A percentile compares a stretch with the other conserved stretches of the same genome.
Evolutionary conservation across 768 basidiomycete species (phyloP).

Genomic region (Leucosporidium creatinivorum): DNA sequence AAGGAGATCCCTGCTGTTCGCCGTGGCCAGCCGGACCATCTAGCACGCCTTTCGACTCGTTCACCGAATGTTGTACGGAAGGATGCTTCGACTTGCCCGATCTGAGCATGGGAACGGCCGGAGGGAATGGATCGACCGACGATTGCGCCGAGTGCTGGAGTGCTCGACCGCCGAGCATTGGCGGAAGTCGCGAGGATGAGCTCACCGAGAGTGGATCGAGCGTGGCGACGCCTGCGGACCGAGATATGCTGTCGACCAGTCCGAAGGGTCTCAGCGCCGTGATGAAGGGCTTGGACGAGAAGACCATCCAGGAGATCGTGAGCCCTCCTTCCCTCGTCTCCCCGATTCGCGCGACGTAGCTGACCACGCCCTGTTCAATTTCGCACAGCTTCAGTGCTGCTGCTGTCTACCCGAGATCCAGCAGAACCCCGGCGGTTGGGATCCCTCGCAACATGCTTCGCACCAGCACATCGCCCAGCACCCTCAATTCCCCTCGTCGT

Average conservation of each 20-base stretch:
- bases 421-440: conserved; percentile 3
- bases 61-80: conserved; percentile 13
- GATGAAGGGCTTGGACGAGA: conserved; percentile 19
- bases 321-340: background rate
- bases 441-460: conserved; percentile 11
- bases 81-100: conserved; percentile 13
- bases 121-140: background rate
- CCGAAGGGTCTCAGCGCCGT: background rate
- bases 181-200: background rate
- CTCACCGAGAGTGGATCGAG: conserved; percentile 3
- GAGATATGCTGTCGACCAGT: background rate
- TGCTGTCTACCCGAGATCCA: conserved; percentile 18
- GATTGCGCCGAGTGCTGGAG: conserved; percentile 9
- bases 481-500: conserved; percentile 15
- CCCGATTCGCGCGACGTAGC: no score
- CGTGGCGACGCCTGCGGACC: background rate
- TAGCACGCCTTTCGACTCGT: conserved; percentile 3
- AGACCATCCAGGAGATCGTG: conserved; percentile 29
- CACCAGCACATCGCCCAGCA: conserved; percentile 15
- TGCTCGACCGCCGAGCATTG: background rate
- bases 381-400: conserved; percentile 25
- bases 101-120: background rate
- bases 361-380: background rate
- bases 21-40: no score
- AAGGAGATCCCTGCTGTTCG: no score